Base-by-base conservation (phyloP, 2,329 filamentous ascomycete species). In the Kalmusia sp. region DNA sequence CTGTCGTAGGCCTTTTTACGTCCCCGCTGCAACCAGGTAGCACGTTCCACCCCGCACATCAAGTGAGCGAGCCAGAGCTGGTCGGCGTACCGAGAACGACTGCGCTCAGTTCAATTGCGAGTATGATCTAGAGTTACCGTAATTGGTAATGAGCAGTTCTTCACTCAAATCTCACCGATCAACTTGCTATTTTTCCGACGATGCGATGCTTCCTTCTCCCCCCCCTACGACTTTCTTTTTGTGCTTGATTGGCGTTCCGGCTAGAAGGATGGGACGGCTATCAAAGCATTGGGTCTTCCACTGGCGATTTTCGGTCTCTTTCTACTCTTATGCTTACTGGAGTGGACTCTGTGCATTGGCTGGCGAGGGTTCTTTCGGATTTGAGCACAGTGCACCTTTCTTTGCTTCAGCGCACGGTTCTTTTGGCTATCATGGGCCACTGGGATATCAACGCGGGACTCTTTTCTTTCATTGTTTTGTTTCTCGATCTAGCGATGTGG, bases 41-140 rank as follows among this genome's bases (percentile, higher is more conserved):
- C 55, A 57, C 24, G 22, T 30, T 54, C 57, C 48, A 51, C 49
- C 52, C 67, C 14, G 55, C 64, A 30, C 66, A 69, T 48, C 63
- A 67, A 45, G 64, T 73, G 27, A 70, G 65, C 15, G 70, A 73
- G 49, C 71, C 71, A 6, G 71, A 74, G 40, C 55, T 73, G 12
- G 68, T 73, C 5, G 70, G 71, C 14, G 66, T 74, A 15, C 65
- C 68, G 31, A 62, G 67, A 6, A 63, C 66, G 3, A 61, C 67
- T 6, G 61, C 67, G 27, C 59, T 73, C 9, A 72, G 68, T 47
- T 71, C 67, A 11, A 67, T 74, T 22, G 70, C 71, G 14, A 69
- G 70, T 51, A 73, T 74, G 71, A 73, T 74, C 22, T 70, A 50
- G 22, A 21, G 39, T 30, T 60, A 39, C 52, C 51, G 49, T 55